Base-by-base conservation (phyloP, 306 rosid genomes). In the Acacia confusa region DNA sequence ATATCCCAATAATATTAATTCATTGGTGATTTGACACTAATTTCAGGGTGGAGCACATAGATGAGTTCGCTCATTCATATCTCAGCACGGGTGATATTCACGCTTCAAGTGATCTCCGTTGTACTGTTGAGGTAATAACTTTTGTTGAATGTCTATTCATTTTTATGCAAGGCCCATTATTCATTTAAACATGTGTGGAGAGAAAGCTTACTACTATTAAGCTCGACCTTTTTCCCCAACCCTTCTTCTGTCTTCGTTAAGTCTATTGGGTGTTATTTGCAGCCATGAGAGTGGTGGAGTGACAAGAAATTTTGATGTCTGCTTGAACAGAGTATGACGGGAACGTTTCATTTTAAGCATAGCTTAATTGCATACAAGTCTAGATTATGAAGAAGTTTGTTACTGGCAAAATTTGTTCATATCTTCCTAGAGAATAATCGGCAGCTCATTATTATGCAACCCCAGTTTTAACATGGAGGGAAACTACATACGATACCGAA, bases 21-120 rank as follows among this genome's bases (percentile, higher is more conserved):
- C 72, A 17, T 36, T 11, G 24, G 52, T 47, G 1, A 61, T 61
- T 52, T 44, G 75, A 76, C 45, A 38, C 70, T 79, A 72, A 79
- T 87, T 83, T 80, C 90, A 95, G 97, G 80, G 80, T 88, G 87
- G 99, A 85, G 81, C 86, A 87, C 75, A 91, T 95, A 72, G 94
- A 95, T 85, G 97, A 95, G 71, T 88, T 84, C 80, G 95, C 97
- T 50, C 94, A 88, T 55, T 90, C 95, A 77, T 95, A 95, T 84
- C 90, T 92, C 84, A 87, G 92, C 89, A 82, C 85, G 9, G 97
- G 97, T 45, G 78, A 79, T 48, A 89, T 92, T 73, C 94, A 88
- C 10, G 89, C 97, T 70, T 95, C 95, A 57, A 75, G 66, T 68
- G 90, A 90, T 68, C 84, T 94, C 70, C 88, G 25, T 79, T 47